phyloP scores from a whole-genome alignment of 1,284 basidiomycete species.

The Cryptococcus depauperatus region DNA sequence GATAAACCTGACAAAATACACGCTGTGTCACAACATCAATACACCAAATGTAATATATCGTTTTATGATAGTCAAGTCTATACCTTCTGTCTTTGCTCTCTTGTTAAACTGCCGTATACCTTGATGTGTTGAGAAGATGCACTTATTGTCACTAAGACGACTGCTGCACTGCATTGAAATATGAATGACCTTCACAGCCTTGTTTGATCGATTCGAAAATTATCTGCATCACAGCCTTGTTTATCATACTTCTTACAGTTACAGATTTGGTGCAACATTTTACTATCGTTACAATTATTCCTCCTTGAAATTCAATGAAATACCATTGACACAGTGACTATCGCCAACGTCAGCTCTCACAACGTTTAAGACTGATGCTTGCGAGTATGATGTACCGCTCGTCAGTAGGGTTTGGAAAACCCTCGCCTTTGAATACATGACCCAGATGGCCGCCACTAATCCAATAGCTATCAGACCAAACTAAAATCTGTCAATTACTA shows the following conservation, averaged over 20 bases:
- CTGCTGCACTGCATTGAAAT: too few relatives aligned
- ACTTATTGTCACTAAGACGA: too few relatives aligned
- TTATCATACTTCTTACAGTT: too few relatives aligned
- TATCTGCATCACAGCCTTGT: too few relatives aligned
- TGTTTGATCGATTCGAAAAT: too few relatives aligned
- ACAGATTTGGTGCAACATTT: too few relatives aligned
- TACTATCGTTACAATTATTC: slow-evolving; percentile 36
- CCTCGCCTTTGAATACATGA: slow-evolving; percentile 87
- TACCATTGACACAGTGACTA: slow-evolving; percentile 82
- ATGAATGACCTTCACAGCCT: too few relatives aligned
- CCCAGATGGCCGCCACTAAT: slow-evolving; percentile 86
- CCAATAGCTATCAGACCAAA: not conserved
- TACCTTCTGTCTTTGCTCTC: not conserved
- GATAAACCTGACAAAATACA: too few relatives aligned
- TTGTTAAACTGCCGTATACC: not conserved
- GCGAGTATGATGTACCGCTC: slow-evolving; percentile 18
- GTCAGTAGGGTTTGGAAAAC: slow-evolving; percentile 43
- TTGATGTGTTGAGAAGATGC: too few relatives aligned
- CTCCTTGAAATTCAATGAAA: slow-evolving; percentile 70
- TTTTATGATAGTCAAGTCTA: not conserved
- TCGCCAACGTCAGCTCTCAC: not conserved
- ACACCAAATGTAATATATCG: not conserved
- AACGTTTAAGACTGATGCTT: not conserved
- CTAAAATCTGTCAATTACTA: not conserved
- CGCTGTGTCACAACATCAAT: too few relatives aligned